These are phyloP conservation scores for Rhizophora mangle DNA, from an alignment of 345 rosid genomes.

Conservation along the genomic window DNA sequence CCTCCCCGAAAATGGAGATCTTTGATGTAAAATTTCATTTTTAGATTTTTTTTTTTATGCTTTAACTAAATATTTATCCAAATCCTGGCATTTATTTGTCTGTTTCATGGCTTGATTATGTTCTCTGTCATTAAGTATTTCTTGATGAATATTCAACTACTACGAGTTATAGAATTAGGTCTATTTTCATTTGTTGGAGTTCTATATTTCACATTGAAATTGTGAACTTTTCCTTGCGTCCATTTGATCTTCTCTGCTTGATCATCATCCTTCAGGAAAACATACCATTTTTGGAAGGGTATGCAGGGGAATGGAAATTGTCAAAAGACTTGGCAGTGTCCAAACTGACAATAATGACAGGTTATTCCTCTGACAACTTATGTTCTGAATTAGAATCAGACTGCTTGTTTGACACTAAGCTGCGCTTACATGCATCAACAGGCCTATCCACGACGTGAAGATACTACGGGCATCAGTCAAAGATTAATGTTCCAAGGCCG, in stretches of 20 bases:
- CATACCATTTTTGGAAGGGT: constrained; percentile 98
- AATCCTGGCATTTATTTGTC: no score
- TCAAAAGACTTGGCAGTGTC: constrained; percentile 92
- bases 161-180: no score
- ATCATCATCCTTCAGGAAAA: constrained; percentile 46
- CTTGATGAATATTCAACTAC: no score
- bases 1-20: no score
- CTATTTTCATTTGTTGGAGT: no score
- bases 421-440: constrained; percentile 19
- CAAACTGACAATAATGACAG: constrained; percentile 94
- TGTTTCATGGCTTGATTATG: no score
- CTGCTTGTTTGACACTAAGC: not conserved
- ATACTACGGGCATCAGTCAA: constrained; percentile 71
- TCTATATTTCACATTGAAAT: not conserved
- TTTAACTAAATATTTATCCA: no score
- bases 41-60: no score
- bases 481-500: constrained; percentile 38
- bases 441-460: constrained; percentile 98
- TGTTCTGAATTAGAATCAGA: not conserved
- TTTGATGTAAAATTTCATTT: no score
- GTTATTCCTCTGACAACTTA: constrained; percentile 29
- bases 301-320: constrained; percentile 84
- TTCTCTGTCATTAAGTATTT: no score
- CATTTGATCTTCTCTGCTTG: not conserved
- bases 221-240: not conserved